Conservation (phyloP, 139 green algal species). For the Chlamydomonas incerta region DNA sequence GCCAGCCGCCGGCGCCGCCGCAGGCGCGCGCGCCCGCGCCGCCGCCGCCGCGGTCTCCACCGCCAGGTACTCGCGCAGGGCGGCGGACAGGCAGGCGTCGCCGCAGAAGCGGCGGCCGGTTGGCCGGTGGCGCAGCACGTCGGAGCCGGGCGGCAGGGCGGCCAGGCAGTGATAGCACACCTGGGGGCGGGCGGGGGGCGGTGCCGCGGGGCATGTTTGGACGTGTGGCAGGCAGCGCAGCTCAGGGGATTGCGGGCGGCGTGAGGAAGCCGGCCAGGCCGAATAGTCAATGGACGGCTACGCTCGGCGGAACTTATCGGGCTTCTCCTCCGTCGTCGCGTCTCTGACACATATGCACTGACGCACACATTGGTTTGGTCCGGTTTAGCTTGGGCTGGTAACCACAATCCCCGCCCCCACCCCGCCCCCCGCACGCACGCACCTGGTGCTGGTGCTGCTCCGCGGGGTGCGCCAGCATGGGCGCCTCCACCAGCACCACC, state of each 20-base stretch:
- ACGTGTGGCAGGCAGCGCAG: too few relatives aligned
- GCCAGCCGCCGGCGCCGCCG: not conserved
- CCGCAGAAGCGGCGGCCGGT: conserved; percentile 28
- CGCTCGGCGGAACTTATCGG: too few relatives aligned
- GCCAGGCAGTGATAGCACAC: conserved; percentile 42
- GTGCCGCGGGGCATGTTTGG: too few relatives aligned
- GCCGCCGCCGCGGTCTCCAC: conserved; percentile 12
- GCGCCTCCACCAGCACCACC: not conserved
- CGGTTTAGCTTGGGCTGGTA: too few relatives aligned
- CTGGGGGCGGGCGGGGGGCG: not conserved
- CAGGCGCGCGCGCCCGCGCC: not conserved
- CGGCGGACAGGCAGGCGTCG: not conserved
- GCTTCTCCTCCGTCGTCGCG: too few relatives aligned
- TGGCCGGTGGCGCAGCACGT: not conserved
- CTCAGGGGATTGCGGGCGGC: too few relatives aligned
- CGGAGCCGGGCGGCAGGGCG: not conserved
- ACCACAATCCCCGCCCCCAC: too few relatives aligned
- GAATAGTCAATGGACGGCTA: too few relatives aligned
- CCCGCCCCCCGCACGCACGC: not conserved
- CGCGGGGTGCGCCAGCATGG: conserved; percentile 10
- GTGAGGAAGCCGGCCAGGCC: too few relatives aligned
- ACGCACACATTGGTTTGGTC: too few relatives aligned
- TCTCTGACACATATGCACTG: too few relatives aligned
- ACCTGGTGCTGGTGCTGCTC: not conserved
- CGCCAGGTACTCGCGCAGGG: not conserved